Conservation (phyloP, 306 rosid species). For the Crataegus laevigata region DNA sequence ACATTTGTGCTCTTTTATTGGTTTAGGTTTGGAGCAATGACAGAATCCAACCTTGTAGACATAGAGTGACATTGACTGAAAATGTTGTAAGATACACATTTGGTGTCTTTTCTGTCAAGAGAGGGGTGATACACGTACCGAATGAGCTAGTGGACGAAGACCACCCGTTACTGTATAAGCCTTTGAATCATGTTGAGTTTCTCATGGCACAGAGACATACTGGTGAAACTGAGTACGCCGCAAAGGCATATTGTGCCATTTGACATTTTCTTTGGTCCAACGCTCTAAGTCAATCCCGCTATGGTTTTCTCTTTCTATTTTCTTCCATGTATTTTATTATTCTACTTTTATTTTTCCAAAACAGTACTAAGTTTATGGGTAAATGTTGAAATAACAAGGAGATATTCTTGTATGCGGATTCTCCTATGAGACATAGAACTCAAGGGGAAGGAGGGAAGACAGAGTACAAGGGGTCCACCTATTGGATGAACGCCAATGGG, state of each 20-base stretch:
- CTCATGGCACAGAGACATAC: not conserved
- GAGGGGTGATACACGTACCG: conserved; percentile 1
- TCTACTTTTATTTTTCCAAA: too few species aligned
- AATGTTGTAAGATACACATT: conserved; percentile 7
- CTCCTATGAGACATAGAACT: too few species aligned
- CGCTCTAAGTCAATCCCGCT: too few species aligned
- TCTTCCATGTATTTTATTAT: too few species aligned
- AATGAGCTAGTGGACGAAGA: conserved; percentile 21
- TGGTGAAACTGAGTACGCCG: not conserved
- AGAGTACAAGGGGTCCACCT: too few species aligned
- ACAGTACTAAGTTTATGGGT: too few species aligned
- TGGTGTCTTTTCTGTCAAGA: conserved; percentile 3
- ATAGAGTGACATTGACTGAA: conserved; percentile 3
- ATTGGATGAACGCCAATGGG: too few species aligned
- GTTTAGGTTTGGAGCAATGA: conserved; percentile 28
- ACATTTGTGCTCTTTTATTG: not conserved
- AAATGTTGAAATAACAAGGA: too few species aligned
- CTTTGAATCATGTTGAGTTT: conserved; percentile 9
- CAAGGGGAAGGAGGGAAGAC: too few species aligned
- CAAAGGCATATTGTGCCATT: not conserved
- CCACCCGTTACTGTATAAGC: conserved; percentile 8
- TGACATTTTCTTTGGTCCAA: not conserved
- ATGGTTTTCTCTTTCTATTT: too few species aligned
- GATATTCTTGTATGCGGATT: too few species aligned
- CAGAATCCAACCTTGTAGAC: conserved; percentile 11